Evolutionary conservation across 148 eudicot genomes (phyloP), one percentile per base, ranked within the genome.

Genomic region (Dysphania ambrosioides): DNA sequence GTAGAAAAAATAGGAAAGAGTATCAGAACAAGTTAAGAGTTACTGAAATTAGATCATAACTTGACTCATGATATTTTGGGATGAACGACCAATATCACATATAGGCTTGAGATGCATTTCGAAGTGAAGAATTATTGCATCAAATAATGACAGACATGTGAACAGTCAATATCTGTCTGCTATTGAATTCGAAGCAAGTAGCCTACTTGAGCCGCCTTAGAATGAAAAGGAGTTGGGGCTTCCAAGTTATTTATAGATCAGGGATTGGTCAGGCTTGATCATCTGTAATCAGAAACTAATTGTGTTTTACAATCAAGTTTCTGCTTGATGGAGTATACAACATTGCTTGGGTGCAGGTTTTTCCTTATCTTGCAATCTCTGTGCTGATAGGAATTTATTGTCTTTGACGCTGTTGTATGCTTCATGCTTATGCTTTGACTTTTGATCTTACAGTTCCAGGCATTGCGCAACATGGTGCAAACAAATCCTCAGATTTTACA

Each of bases 381-480:
- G 26, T 66, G 65, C 42, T 68, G 16, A 35, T 29, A 23, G 40
- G 26, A 42, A 0, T 16, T 2, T 1, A 47, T 13, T 47, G 16
- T 13, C 34, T 73, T 69, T n/a, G n/a, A n/a, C n/a, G n/a, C 26
- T 44, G 29, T 74, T 41, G 15, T 42, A 19, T 27, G 6, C 38
- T 57, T 66, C n/a, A 10, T 55, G 63, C 40, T 77, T 80, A 38
- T 66, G 26, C 55, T 18, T n/a, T n/a, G n/a, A n/a, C n/a, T n/a
- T 69, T 71, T 53, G 36, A 62, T 51, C 38, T 65, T 83, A 73
- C 87, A 94, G 98, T 94, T 94, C 81, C 97, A 94, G 85, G 85
- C 93, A 30, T 81, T 94, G 83, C 93, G 97, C 41, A 75, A 93
- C 34, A 89, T 94, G 96, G 97, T 94, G 83, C 98, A 94, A 85